Conservation (phyloP, 2,329 filamentous ascomycete species). For the Colletotrichum cordylinicola region DNA sequence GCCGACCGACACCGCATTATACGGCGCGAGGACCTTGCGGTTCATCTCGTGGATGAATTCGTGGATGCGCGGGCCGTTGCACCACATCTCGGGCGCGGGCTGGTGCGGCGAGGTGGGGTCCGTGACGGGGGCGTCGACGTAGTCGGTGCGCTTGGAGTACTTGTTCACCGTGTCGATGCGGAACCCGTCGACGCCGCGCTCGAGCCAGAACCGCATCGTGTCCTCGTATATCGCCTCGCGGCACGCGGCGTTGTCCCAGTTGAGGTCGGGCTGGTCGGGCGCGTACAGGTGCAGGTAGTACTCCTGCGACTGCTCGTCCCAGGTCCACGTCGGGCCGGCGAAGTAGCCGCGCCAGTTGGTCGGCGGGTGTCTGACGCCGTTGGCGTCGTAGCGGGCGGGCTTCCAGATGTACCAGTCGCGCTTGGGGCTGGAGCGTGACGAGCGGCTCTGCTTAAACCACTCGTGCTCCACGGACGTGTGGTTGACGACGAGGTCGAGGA, state of each 20-base stretch:
- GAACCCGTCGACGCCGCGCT: slow-evolving; percentile 70
- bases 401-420: slow-evolving; percentile 73
- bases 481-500: slow-evolving; percentile 77
- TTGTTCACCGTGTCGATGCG: slow-evolving; percentile 74
- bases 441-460: slow-evolving; percentile 63
- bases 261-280: slow-evolving; percentile 75
- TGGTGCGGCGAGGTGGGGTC: slow-evolving; percentile 43
- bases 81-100: slow-evolving; percentile 56
- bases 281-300: slow-evolving; percentile 70
- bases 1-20: slow-evolving; percentile 67
- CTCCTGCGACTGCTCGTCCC: slow-evolving; percentile 54
- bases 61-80: slow-evolving; percentile 67
- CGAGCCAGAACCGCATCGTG: slow-evolving; percentile 77
- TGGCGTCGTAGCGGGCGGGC: slow-evolving; percentile 55
- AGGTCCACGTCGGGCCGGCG: slow-evolving; percentile 56
- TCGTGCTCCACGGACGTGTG: slow-evolving; percentile 64
- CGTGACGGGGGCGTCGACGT: slow-evolving; percentile 56
- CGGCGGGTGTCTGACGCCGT: slow-evolving; percentile 62
- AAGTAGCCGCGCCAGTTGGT: slow-evolving; percentile 62
- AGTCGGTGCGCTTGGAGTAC: slow-evolving; percentile 65
- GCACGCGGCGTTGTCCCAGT: slow-evolving; percentile 74
- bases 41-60: slow-evolving; percentile 68
- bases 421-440: slow-evolving; percentile 55
- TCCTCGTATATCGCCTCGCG: slow-evolving; percentile 70
- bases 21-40: slow-evolving; percentile 54